Percentiles rank a stretch among this genome's conserved stretches.
These are phyloP conservation scores for Fusarium irregulare DNA, from an alignment of 2,329 filamentous ascomycete species.

Conservation along the genomic window DNA sequence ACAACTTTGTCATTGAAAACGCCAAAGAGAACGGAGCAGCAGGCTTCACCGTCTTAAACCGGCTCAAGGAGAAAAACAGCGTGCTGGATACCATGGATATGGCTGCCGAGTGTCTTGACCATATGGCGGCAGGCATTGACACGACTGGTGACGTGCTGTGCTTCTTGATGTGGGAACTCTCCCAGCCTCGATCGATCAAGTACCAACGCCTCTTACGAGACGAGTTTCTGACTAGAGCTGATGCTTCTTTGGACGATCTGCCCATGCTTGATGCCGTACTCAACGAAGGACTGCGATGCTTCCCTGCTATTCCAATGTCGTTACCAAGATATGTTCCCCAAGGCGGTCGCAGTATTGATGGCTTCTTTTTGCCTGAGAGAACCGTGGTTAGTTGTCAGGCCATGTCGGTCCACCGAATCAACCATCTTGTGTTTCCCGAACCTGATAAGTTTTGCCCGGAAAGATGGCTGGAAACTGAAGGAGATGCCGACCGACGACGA, in stretches of 20 bases:
- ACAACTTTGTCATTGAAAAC: slow-evolving; percentile 67
- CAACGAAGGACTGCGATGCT: slow-evolving; percentile 70
- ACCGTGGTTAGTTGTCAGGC: slow-evolving; percentile 72
- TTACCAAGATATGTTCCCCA: slow-evolving; percentile 69
- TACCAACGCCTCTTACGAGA: slow-evolving; percentile 64
- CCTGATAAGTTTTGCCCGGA: slow-evolving; percentile 83
- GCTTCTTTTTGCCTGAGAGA: slow-evolving; percentile 62
- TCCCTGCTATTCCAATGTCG: slow-evolving; percentile 74
- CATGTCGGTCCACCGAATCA: slow-evolving; percentile 68
- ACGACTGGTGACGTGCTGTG: slow-evolving; percentile 77
- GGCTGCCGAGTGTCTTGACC: slow-evolving; percentile 76
- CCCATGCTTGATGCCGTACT: slow-evolving; percentile 72
- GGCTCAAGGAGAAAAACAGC: slow-evolving; percentile 64
- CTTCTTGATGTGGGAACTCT: slow-evolving; percentile 78
- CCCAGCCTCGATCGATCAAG: slow-evolving; percentile 64
- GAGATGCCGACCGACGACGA: slow-evolving; percentile 75
- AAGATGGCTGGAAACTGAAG: slow-evolving; percentile 81
- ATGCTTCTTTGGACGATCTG: slow-evolving; percentile 60
- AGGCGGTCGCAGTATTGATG: slow-evolving; percentile 67
- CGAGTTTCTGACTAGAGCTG: slow-evolving; percentile 61
- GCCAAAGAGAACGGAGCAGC: slow-evolving; percentile 59
- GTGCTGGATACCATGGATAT: slow-evolving; percentile 64
- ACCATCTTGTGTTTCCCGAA: slow-evolving; percentile 77
- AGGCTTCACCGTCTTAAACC: slow-evolving; percentile 68
- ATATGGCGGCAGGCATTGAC: slow-evolving; percentile 78